Percentiles rank a stretch among this genome's conserved stretches.
These are phyloP conservation scores for Musa schizocarpa DNA, from an alignment of 176 grass and related monocot species.

Conservation along the genomic window DNA sequence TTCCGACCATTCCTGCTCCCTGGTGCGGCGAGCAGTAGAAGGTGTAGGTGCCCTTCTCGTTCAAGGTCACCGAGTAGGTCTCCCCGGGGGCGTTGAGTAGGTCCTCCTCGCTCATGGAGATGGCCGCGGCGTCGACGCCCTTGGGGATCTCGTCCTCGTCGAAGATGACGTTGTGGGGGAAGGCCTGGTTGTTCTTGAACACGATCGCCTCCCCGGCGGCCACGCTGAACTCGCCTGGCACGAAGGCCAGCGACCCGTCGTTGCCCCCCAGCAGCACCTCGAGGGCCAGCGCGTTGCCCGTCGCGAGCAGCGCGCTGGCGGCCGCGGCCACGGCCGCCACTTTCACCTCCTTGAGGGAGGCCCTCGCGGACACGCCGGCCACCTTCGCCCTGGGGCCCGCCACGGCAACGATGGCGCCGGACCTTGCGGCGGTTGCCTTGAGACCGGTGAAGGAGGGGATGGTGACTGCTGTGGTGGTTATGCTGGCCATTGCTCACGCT, in stretches of 20 bases:
- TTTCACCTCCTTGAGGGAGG: conserved; percentile 39
- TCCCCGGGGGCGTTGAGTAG: conserved; percentile 57
- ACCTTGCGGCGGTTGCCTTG: not conserved
- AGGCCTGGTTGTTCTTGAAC: conserved; percentile 94
- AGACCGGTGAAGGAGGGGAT: conserved; percentile 26
- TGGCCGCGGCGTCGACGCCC: conserved; percentile 51
- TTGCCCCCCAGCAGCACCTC: conserved; percentile 59
- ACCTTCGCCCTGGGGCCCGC: not conserved
- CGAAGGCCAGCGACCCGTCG: conserved; percentile 59
- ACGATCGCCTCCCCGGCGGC: conserved; percentile 64
- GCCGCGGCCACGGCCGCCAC: conserved; percentile 45
- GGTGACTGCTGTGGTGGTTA: conserved; percentile 48
- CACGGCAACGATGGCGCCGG: conserved; percentile 2
- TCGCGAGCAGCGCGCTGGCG: conserved; percentile 35
- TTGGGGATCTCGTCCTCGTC: conserved; percentile 78
- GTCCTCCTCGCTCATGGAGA: conserved; percentile 64
- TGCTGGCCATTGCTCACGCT: conserved; percentile 38
- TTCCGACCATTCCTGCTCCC: conserved; percentile 80
- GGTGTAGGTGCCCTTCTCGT: conserved; percentile 67
- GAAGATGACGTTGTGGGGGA: conserved; percentile 89
- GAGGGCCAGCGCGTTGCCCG: conserved; percentile 50
- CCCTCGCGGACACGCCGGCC: conserved; percentile 23
- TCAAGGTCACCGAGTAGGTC: conserved; percentile 61
- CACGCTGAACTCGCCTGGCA: conserved; percentile 57
- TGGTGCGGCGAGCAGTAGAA: conserved; percentile 92